Conservation (phyloP, 768 basidiomycete genomes). For the Chalciporus piperatus region DNA sequence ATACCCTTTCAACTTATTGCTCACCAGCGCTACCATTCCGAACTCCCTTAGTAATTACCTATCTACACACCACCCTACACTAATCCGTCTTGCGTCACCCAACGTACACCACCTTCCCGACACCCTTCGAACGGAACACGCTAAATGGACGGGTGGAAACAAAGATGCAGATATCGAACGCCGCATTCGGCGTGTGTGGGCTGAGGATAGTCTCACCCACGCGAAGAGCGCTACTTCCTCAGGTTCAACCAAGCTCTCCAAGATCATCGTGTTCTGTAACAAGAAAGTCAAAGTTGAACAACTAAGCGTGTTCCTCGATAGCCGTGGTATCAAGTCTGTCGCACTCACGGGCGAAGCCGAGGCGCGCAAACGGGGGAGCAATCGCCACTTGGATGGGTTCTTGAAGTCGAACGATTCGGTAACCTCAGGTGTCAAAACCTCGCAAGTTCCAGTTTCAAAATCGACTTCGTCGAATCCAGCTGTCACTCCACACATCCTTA, state of each 20-base stretch:
- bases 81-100: conserved; percentile 78
- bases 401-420: conserved; percentile 33
- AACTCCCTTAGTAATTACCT: conserved; percentile 67
- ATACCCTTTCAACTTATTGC: conserved; percentile 78
- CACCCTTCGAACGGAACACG: conserved; percentile 68
- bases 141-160: conserved; percentile 76
- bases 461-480: conserved; percentile 23
- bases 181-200: conserved; percentile 72
- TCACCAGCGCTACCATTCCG: conserved; percentile 88
- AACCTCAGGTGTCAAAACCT: neutral
- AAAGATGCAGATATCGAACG: conserved; percentile 77
- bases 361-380: conserved; percentile 61
- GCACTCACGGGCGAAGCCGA: conserved; percentile 64
- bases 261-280: conserved; percentile 84
- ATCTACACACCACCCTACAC: conserved; percentile 53
- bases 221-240: conserved; percentile 23
- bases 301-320: conserved; percentile 54
- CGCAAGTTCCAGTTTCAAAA: neutral
- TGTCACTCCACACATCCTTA: conserved; percentile 60
- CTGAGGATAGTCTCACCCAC: conserved; percentile 49
- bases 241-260: conserved; percentile 43
- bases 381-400: conserved; percentile 77
- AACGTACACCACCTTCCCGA: conserved; percentile 75
- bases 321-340: conserved; percentile 59
- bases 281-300: conserved; percentile 64